Base-by-base conservation (phyloP, 441 rosid species). In the Pelargonium fulgidum region DNA sequence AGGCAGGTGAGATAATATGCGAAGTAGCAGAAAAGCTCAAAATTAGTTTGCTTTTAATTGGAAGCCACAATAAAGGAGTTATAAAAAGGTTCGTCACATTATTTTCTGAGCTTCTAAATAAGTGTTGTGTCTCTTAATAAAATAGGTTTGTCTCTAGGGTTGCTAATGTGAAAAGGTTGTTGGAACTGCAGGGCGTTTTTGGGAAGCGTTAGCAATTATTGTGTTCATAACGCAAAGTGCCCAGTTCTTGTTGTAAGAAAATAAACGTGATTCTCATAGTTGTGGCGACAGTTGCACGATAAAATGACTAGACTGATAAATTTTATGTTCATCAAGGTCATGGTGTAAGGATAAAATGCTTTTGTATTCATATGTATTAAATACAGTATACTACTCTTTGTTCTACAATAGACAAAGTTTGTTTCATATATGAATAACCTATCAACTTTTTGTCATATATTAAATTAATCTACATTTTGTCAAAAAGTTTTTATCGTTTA, bases 31-130 rank as follows among this genome's bases (percentile, higher is more conserved):
- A 88, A 64, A 86, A 88, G 83, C 83, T 76, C 33, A 77, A 83
- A 14, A 74, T 82, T 74, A 66, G 83, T 24, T 76, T 90, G 61
- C 95, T 81, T 59, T 39, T 87, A 0, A 33, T 92, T 63, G 96
- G 98, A 13, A 88, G 92, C 70, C 73, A 86, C 69, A 79, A 89
- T 50, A 84, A 86, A 66, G 89, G 96, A 66, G 68, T 84, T 39
- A 70, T 88, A 50, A 71, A 79, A 77, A 88, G 95, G 98, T 92
- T 65, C 0, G 16, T 48, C 54, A 11, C 54, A 9, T 3, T 2
- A 48, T 48, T 44, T 44, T 48, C 5, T 13, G 56, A 48, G 29
- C 2, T 24, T 24, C 29, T 24, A 24, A 24, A 24, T 24, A 24
- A 24, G 29, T 24, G 2, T 24, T 48, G 16, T 48, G 56, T 48